Percentiles rank a stretch among this genome's conserved stretches.
phyloP scores from a whole-genome alignment of 2,329 filamentous ascomycete genomes.

The Gaeumannomyces tritici region DNA sequence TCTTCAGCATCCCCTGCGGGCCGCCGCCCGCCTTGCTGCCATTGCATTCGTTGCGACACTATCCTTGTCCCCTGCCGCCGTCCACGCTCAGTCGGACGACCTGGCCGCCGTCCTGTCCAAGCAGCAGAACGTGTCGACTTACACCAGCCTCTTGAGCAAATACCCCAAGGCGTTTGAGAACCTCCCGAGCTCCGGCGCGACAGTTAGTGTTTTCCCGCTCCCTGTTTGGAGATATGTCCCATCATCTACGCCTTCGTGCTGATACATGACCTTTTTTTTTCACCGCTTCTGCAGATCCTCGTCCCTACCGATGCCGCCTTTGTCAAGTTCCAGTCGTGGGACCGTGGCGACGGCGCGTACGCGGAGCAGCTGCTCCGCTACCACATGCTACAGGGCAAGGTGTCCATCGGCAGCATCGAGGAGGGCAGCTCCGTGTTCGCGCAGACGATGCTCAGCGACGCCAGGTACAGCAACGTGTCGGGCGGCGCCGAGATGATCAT shows the following conservation, averaged over 20 bases:
- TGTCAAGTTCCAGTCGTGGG: slow-evolving; percentile 39
- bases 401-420: slow-evolving; percentile 27
- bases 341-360: slow-evolving; percentile 31
- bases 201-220: slow-evolving; percentile 20
- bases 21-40: background rate
- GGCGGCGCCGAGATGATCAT: slow-evolving; percentile 38
- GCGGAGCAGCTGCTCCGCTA: slow-evolving; percentile 46
- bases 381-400: slow-evolving; percentile 47
- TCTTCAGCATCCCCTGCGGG: too few species aligned
- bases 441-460: slow-evolving; percentile 30
- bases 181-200: slow-evolving; percentile 33
- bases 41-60: background rate
- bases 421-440: slow-evolving; percentile 27
- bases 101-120: slow-evolving; percentile 27
- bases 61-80: background rate
- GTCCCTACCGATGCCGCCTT: slow-evolving; percentile 50
- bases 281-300: slow-evolving; percentile 29
- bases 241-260: background rate
- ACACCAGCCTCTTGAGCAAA: slow-evolving; percentile 32
- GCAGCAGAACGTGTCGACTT: slow-evolving; percentile 32
- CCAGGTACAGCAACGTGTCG: slow-evolving; percentile 36
- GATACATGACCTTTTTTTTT: too few species aligned
- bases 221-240: background rate
- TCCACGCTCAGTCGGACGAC: slow-evolving; percentile 13
- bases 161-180: slow-evolving; percentile 34